phyloP scores from a whole-genome alignment of 257 asterid species.

The Petunia axillaris region DNA sequence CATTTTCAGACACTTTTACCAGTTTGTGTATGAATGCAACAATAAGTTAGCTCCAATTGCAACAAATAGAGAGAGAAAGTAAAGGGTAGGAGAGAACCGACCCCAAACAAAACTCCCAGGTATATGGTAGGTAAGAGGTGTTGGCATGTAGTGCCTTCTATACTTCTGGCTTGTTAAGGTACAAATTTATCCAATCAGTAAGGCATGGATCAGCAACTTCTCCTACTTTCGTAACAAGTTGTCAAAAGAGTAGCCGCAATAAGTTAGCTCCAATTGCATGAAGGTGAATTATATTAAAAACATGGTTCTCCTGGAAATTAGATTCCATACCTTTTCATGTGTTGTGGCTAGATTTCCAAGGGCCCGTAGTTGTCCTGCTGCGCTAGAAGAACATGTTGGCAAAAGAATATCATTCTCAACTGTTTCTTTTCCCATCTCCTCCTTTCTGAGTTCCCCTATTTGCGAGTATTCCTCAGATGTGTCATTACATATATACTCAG shows the following conservation, averaged over 20 bases:
- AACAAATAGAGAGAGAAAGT: too few species aligned
- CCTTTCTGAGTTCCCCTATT: neutral
- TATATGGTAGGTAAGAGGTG: conserved; percentile 5
- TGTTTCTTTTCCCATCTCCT: conserved; percentile 30
- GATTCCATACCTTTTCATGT: conserved; percentile 17
- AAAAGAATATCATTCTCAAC: conserved; percentile 25
- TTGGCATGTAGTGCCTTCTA: conserved; percentile 38
- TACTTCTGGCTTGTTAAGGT: conserved; percentile 33
- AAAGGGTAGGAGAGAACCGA: neutral
- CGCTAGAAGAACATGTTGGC: conserved; percentile 22
- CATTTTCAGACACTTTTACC: neutral
- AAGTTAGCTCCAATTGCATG: conserved; percentile 7
- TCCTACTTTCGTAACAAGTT: conserved; percentile 1
- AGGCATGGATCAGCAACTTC: conserved; percentile 34
- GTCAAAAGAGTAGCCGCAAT: neutral
- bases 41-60: neutral
- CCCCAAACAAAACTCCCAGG: conserved; percentile 36
- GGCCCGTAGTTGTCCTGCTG: neutral
- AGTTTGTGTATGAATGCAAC: neutral
- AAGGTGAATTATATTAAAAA: neutral
- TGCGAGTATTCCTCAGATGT: conserved; percentile 19
- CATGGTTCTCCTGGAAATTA: neutral
- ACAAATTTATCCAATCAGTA: conserved; percentile 8
- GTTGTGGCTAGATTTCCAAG: conserved; percentile 16
- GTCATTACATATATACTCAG: conserved; percentile 8